phyloP scores from a whole-genome alignment of 345 rosid species.

The Euphorbia lathyris region DNA sequence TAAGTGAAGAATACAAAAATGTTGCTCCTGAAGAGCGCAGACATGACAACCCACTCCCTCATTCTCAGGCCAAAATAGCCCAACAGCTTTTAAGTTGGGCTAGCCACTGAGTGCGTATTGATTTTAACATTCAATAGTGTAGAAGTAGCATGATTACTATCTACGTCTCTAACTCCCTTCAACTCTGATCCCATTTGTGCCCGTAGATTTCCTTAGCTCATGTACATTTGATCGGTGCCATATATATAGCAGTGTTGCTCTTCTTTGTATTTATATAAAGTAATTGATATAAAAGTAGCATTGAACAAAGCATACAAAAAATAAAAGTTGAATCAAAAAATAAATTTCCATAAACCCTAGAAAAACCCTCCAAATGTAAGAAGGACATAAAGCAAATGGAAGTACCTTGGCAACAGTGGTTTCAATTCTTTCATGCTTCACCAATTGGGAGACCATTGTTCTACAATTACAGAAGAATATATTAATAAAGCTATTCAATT shows the following conservation, averaged over 20 bases:
- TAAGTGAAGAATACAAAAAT: not conserved
- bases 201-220: not conserved
- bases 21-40: not conserved
- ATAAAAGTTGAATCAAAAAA: not conserved
- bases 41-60: not conserved
- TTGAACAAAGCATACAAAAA: not conserved
- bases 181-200: too few relatives aligned
- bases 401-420: constrained; percentile 86
- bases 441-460: constrained; percentile 90
- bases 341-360: constrained; percentile 21
- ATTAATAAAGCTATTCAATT: not conserved
- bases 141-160: not conserved
- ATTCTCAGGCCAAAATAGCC: not conserved
- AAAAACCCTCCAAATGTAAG: constrained; percentile 19
- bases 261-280: not conserved
- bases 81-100: not conserved
- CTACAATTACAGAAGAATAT: constrained; percentile 27
- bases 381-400: not conserved
- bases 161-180: too few relatives aligned
- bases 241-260: not conserved
- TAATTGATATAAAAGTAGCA: not conserved
- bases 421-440: constrained; percentile 88
- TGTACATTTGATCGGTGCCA: not conserved
- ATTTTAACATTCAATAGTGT: not conserved
- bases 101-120: too few relatives aligned